These are phyloP conservation scores for Acarospora socialis DNA, from an alignment of 2,329 filamentous ascomycete species.

Conservation along the genomic window DNA sequence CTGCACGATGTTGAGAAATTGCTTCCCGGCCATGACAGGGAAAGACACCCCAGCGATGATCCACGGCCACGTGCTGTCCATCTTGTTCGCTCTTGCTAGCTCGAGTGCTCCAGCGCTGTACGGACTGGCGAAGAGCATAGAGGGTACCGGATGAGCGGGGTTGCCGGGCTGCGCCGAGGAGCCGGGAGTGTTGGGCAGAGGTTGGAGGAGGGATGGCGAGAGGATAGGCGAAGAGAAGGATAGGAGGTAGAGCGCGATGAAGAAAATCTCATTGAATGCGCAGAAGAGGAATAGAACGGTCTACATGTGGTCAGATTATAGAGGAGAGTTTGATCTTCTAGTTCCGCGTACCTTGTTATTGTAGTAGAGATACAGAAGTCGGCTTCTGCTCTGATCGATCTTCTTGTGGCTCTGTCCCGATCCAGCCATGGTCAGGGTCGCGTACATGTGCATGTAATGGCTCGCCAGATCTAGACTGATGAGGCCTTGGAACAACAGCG, in stretches of 20 bases:
- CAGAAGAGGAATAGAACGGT: conserved; percentile 84
- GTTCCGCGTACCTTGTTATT: conserved; percentile 80
- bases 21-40: conserved; percentile 82
- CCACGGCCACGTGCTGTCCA: conserved; percentile 64
- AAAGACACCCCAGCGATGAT: conserved; percentile 65
- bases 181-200: conserved; percentile 42
- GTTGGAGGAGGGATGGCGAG: conserved; percentile 62
- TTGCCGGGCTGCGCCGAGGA: conserved; percentile 46
- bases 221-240: conserved; percentile 88
- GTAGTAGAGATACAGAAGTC: conserved; percentile 82
- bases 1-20: conserved; percentile 87
- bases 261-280: conserved; percentile 86
- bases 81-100: conserved; percentile 86
- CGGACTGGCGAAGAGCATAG: conserved; percentile 69
- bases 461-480: conserved; percentile 88
- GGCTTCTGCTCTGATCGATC: conserved; percentile 74
- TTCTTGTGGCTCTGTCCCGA: conserved; percentile 78
- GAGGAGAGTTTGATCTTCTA: too few relatives aligned
- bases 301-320: conserved; percentile 31
- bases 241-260: conserved; percentile 93
- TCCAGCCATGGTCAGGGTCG: conserved; percentile 76
- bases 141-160: conserved; percentile 54
- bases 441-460: conserved; percentile 99
- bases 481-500: conserved; percentile 83
- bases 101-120: conserved; percentile 89